These are phyloP conservation scores for Eucalyptus tenuipes DNA, from an alignment of 345 rosid species.

Conservation along the genomic window DNA sequence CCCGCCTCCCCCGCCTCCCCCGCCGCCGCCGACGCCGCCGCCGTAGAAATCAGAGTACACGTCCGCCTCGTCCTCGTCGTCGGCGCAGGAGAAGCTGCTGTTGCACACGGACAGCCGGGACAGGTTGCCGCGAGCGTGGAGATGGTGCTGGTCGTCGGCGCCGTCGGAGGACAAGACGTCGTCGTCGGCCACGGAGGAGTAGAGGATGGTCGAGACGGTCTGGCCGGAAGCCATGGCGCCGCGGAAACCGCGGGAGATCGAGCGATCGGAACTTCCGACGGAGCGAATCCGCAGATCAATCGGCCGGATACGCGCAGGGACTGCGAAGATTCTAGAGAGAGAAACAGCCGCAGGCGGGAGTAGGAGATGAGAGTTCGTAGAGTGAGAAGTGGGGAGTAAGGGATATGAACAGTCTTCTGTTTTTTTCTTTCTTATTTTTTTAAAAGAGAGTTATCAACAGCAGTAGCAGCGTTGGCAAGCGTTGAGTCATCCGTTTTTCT, in stretches of 20 bases:
- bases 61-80: constrained; percentile 13
- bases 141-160: constrained; percentile 27
- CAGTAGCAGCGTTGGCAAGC: background rate
- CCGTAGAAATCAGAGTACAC: background rate
- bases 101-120: constrained; percentile 74
- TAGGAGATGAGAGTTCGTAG: no score
- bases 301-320: background rate
- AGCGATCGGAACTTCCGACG: background rate
- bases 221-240: background rate
- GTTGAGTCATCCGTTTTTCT: background rate
- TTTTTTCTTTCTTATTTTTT: no score
- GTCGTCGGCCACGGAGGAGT: background rate
- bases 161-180: constrained; percentile 32
- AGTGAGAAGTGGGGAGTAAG: background rate
- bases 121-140: constrained; percentile 21
- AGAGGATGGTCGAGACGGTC: background rate
- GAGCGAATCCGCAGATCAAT: background rate
- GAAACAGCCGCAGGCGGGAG: background rate
- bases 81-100: constrained; percentile 42
- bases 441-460: background rate
- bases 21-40: background rate
- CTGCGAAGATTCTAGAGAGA: background rate
- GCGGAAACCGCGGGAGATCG: background rate
- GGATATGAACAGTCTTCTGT: background rate
- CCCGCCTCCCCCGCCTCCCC: background rate